Percentiles rank a stretch among this genome's conserved stretches.
Evolutionary conservation across 2,329 filamentous ascomycete genomes (phyloP).

Genomic region (Lasiodiplodia hormozganensis): DNA sequence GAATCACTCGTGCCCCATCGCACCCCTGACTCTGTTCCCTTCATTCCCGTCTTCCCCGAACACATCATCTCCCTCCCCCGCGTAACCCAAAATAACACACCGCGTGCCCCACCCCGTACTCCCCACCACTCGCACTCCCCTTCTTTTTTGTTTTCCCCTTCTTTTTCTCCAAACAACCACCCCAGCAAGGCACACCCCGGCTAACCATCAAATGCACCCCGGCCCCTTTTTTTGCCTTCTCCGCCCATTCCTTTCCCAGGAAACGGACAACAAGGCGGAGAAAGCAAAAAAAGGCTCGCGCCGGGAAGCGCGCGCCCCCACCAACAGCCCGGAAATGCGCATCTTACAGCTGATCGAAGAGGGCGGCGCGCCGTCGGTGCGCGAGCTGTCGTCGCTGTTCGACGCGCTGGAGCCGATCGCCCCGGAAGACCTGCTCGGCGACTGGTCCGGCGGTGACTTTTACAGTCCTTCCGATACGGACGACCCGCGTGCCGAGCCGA

Average conservation of each 20-base stretch:
- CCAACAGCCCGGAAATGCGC: conserved; percentile 10
- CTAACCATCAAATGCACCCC: too few relatives aligned
- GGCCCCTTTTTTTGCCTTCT: too few relatives aligned
- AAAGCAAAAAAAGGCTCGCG: not conserved
- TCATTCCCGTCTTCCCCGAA: not conserved
- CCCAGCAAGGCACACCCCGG: too few relatives aligned
- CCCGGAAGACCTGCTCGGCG: not conserved
- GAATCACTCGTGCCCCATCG: not conserved
- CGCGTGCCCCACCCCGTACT: too few relatives aligned
- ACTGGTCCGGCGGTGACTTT: conserved; percentile 19
- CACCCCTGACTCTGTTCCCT: not conserved
- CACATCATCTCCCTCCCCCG: too few relatives aligned
- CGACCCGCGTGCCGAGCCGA: not conserved
- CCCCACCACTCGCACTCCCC: too few relatives aligned
- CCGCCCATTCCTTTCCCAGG: too few relatives aligned
- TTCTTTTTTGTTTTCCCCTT: too few relatives aligned
- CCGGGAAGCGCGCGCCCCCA: not conserved
- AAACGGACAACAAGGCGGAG: too few relatives aligned
- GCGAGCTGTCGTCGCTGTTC: conserved; percentile 10
- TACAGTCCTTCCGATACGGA: not conserved
- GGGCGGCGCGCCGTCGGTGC: not conserved
- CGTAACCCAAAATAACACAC: too few relatives aligned
- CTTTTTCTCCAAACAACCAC: too few relatives aligned
- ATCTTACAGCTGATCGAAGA: not conserved
- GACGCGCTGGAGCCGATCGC: conserved; percentile 9